Base-by-base conservation (phyloP, 1,139 yeast species). In the Martiniozyma asiatica region DNA sequence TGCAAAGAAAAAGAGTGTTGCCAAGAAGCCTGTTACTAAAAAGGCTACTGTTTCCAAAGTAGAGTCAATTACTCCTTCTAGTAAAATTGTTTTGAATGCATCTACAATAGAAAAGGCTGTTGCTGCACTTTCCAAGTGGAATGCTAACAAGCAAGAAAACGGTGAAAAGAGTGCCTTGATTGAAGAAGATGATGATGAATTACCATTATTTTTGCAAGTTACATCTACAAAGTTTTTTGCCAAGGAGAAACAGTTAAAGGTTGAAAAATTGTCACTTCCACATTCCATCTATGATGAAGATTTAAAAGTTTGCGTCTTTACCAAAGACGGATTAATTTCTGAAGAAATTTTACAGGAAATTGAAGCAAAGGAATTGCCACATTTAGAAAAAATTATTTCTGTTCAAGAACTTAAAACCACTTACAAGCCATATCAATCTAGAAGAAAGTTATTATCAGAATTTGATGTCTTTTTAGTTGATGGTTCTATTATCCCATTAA, bases 391-490 rank as follows among this genome's bases (percentile, higher is more conserved):
- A 43, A 64, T 71, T 29, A 48, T 76, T 26, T 59, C 79, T 13
- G 68, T 71, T 35, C 58, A 63, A 27, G 71, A 74, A 31, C 55
- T 79, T 36, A 77, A 77, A 50, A 72, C 75, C 13, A 75, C 70
- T 34, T 78, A 68, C 57, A 75, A 76, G 51, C 65, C 74, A 24
- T 78, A 57, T 42, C 89, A 79, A 52, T 68, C 76, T 43, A 73
- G 78, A 53, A 73, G 87, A 58, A 73, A 73, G 40, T 64, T 79
- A 37, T 54, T 63, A 32, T 48, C 59, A 8, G 69, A 66, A 31
- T 76, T 64, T 47, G 94, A 87, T 47, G 45, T 85, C 38, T 82
- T 89, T 52, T 53, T 89, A 30, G 75, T 82, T 29, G 97, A 89
- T 56, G 94, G 85, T 43, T 75, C 79, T 24, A 64, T 87, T 29